These are phyloP conservation scores for Cyclaneusma minus DNA, from an alignment of 2,329 filamentous ascomycete genomes.

Conservation along the genomic window DNA sequence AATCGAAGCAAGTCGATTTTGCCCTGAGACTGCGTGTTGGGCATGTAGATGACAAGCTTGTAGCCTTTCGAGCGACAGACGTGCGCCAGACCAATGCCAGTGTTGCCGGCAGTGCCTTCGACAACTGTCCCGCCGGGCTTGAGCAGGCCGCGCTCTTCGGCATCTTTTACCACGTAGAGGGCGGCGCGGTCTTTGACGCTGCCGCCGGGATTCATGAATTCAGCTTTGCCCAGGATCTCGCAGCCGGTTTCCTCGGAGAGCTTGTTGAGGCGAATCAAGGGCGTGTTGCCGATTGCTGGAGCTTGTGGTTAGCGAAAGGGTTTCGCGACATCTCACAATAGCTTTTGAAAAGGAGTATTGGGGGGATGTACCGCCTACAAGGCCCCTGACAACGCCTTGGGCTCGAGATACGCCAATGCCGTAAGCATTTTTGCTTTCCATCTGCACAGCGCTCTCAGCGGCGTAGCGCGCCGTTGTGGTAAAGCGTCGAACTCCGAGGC, in stretches of 20 bases:
- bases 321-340: not conserved
- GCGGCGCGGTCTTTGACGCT: conserved; percentile 94
- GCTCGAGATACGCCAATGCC: conserved; percentile 48
- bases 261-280: conserved; percentile 75
- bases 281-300: conserved; percentile 90
- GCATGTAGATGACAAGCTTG: conserved; percentile 98
- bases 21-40: conserved; percentile 93
- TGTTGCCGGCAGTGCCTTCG: conserved; percentile 95
- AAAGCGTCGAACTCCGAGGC: conserved; percentile 37
- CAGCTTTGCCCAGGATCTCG: conserved; percentile 88
- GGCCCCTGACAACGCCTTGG: conserved; percentile 48
- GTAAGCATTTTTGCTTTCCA: conserved; percentile 35
- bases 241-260: conserved; percentile 87
- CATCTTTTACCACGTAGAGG: conserved; percentile 84
- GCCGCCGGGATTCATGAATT: conserved; percentile 97
- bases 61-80: conserved; percentile 89
- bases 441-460: conserved; percentile 26
- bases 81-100: conserved; percentile 91
- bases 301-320: conserved; percentile 2
- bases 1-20: conserved; percentile 89
- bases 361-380: conserved; percentile 44
- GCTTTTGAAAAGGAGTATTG: conserved; percentile 1
- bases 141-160: conserved; percentile 74
- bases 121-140: conserved; percentile 83
- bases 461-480: conserved; percentile 34